Evolutionary conservation across 352 stramenopile species (phyloP).

Genomic region (Globisporangium spinosum): DNA sequence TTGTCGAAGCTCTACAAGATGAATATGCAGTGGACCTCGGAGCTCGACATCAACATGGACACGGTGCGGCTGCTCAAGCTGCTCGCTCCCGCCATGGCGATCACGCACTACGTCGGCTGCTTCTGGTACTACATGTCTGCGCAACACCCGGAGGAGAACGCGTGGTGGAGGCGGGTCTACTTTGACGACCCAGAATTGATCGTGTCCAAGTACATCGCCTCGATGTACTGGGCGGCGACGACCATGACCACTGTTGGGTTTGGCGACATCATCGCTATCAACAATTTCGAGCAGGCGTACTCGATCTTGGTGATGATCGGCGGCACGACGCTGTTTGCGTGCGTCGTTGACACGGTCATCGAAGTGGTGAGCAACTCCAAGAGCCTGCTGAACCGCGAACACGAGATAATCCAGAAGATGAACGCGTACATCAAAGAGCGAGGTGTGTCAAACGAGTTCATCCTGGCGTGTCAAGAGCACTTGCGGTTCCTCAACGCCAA

Average conservation of each 20-base stretch:
- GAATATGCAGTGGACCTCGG: slow-evolving; percentile 67
- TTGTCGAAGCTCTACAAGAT: slow-evolving; percentile 79
- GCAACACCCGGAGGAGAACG: slow-evolving; percentile 31
- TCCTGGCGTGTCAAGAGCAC: slow-evolving; percentile 67
- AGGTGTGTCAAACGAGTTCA: slow-evolving; percentile 64
- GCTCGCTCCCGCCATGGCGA: slow-evolving; percentile 59
- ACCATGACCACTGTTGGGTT: slow-evolving; percentile 88
- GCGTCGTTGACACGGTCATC: slow-evolving; percentile 79
- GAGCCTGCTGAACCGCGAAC: slow-evolving; percentile 68
- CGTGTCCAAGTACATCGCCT: slow-evolving; percentile 73
- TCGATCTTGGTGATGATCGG: slow-evolving; percentile 83
- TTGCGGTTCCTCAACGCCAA: slow-evolving; percentile 65
- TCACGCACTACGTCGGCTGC: slow-evolving; percentile 78
- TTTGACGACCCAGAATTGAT: slow-evolving; percentile 55
- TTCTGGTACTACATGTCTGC: slow-evolving; percentile 84
- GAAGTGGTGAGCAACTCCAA: slow-evolving; percentile 80
- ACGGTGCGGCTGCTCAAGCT: slow-evolving; percentile 73
- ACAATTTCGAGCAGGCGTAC: slow-evolving; percentile 65
- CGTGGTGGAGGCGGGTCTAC: slow-evolving; percentile 53
- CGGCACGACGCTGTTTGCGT: slow-evolving; percentile 78
- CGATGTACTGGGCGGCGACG: slow-evolving; percentile 82
- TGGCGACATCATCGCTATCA: slow-evolving; percentile 77
- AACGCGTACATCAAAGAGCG: slow-evolving; percentile 82
- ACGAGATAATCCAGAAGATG: slow-evolving; percentile 62
- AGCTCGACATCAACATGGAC: slow-evolving; percentile 74